phyloP scores from a whole-genome alignment of 73 alveolate genomes.

The Paramecium octaurelia region DNA sequence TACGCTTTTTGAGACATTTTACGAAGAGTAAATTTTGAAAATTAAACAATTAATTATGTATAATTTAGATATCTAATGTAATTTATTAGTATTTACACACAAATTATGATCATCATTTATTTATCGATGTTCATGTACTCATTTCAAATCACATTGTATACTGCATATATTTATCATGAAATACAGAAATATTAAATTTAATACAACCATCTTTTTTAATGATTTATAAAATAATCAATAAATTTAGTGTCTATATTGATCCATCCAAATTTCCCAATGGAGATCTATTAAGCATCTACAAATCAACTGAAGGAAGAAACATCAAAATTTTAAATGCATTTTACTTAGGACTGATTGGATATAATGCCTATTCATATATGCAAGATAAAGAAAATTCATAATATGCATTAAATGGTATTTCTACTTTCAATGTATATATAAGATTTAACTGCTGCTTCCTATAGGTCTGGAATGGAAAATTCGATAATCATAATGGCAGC shows the following conservation, averaged over 20 bases:
- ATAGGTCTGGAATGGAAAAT: neutral
- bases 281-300: neutral
- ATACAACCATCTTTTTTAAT: neutral
- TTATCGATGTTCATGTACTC: too few relatives aligned
- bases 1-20: slow-evolving; percentile 47
- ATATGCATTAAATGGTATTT: neutral
- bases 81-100: neutral
- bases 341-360: neutral
- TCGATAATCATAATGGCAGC: neutral
- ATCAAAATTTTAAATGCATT: neutral
- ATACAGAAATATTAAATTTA: neutral
- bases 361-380: neutral
- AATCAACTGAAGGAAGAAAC: neutral
- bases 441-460: slow-evolving; percentile 3
- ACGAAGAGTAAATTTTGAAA: neutral
- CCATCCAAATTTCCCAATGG: slow-evolving; percentile 2
- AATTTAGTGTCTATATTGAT: slow-evolving; percentile 1
- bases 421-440: neutral
- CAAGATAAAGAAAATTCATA: neutral
- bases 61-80: neutral
- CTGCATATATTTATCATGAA: neutral
- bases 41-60: neutral
- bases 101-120: neutral
- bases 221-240: neutral
- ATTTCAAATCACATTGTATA: too few relatives aligned